Percentiles rank a stretch among this genome's conserved stretches.
Evolutionary conservation across 2,329 filamentous ascomycete genomes (phyloP).

Genomic region (Pseudogymnoascus sp.): DNA sequence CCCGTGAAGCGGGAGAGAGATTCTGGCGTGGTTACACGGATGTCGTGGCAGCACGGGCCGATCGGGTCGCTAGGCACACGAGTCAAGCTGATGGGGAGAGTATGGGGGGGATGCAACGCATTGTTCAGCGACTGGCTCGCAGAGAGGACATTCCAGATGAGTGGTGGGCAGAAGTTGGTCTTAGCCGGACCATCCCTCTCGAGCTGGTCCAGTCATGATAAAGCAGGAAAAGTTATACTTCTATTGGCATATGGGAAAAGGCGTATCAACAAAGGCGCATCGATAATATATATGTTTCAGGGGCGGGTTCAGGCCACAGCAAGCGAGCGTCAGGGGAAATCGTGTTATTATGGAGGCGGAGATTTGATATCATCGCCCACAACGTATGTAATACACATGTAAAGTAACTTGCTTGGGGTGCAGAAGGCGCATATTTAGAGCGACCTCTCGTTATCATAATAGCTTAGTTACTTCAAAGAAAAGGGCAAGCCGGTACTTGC

Average conservation of each 20-base stretch:
- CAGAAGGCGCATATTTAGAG: background rate
- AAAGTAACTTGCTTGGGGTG: background rate
- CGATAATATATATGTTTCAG: background rate
- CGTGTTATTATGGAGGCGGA: background rate
- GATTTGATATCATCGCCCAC: background rate
- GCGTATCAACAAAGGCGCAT: background rate
- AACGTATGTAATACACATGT: conserved; percentile 3
- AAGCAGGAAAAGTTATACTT: background rate
- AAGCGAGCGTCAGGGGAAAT: background rate
- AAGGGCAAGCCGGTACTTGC: background rate
- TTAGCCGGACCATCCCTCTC: conserved; percentile 50
- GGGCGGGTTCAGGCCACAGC: background rate
- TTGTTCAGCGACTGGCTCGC: conserved; percentile 62
- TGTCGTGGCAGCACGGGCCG: conserved; percentile 25
- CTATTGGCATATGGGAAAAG: background rate
- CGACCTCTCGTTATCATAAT: background rate
- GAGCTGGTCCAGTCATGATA: conserved; percentile 22
- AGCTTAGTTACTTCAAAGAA: background rate
- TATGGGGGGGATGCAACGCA: conserved; percentile 60
- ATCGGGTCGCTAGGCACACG: conserved; percentile 28
- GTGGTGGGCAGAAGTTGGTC: conserved; percentile 68
- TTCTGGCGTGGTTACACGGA: conserved; percentile 25
- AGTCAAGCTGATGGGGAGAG: conserved; percentile 23
- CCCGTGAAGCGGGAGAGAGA: conserved; percentile 11
- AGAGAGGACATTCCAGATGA: conserved; percentile 73